Evolutionary conservation across 805 yeast genomes (phyloP).

Genomic region (Torulaspora indica): DNA sequence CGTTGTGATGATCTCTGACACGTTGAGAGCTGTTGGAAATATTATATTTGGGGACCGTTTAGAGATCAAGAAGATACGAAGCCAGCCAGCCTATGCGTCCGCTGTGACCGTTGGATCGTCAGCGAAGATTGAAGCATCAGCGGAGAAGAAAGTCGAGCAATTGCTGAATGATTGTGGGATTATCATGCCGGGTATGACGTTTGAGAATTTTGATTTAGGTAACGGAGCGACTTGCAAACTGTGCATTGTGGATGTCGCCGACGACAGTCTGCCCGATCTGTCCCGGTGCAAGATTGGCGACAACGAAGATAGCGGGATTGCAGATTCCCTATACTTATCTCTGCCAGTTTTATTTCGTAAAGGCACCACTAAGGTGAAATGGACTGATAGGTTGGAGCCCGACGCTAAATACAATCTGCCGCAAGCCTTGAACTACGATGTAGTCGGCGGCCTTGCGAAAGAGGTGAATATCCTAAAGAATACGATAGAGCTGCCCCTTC

Average conservation of each 20-base stretch:
- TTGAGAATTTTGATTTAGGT: constrained; percentile 25
- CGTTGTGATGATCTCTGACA: constrained; percentile 47
- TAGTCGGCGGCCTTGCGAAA: constrained; percentile 71
- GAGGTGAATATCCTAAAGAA: constrained; percentile 59
- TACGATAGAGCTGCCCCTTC: constrained; percentile 74
- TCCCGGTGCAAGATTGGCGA: constrained; percentile 36
- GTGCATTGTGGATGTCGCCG: constrained; percentile 27
- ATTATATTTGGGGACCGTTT: constrained; percentile 49
- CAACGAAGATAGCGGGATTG: constrained; percentile 11
- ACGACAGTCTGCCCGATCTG: constrained; percentile 39
- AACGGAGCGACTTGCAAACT: constrained; percentile 17
- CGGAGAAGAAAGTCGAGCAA: constrained; percentile 39
- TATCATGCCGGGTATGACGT: constrained; percentile 51
- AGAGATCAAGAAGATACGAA: constrained; percentile 41
- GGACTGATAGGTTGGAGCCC: constrained; percentile 26
- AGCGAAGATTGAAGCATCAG: constrained; percentile 20
- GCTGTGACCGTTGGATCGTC: constrained; percentile 35
- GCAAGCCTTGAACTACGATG: constrained; percentile 42
- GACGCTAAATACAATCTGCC: constrained; percentile 44
- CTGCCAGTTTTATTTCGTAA: constrained; percentile 47
- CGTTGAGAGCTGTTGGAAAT: constrained; percentile 42
- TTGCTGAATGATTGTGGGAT: constrained; percentile 53
- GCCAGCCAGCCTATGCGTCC: constrained; percentile 48
- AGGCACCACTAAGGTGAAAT: constrained; percentile 31
- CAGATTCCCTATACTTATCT: constrained; percentile 34